Evolutionary conservation across 1,284 basidiomycete genomes (phyloP).

Genomic region (Irpex sp.): DNA sequence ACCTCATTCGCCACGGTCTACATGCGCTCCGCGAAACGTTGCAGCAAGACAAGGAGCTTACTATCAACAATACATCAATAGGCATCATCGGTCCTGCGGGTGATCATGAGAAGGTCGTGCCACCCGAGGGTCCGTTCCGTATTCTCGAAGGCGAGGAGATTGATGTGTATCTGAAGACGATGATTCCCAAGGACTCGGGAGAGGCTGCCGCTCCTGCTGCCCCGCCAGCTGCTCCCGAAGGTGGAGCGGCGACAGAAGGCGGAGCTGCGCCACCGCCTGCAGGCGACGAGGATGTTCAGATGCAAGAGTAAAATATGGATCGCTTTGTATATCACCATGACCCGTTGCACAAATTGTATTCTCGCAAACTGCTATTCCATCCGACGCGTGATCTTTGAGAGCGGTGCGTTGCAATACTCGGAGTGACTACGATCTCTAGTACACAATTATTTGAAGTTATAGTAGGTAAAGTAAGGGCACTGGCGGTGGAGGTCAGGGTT

Average conservation of each 20-base stretch:
- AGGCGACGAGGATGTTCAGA: constrained; percentile 74
- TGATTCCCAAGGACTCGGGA: constrained; percentile 59
- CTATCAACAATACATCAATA: constrained; percentile 87
- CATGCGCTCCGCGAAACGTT: constrained; percentile 92
- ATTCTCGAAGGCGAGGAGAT: constrained; percentile 79
- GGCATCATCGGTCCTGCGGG: constrained; percentile 81
- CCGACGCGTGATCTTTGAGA: neutral
- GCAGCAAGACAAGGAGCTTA: constrained; percentile 96
- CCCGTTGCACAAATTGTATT: neutral
- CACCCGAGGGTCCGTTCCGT: constrained; percentile 60
- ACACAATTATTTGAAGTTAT: neutral
- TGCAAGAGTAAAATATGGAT: constrained; percentile 51
- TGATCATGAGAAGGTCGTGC: constrained; percentile 48
- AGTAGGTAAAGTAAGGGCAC: neutral
- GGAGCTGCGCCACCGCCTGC: constrained; percentile 31
- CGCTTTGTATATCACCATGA: neutral
- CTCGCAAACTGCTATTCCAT: neutral
- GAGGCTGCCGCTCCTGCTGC: constrained; percentile 32
- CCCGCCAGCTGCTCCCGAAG: constrained; percentile 17
- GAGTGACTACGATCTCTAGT: neutral
- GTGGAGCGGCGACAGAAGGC: constrained; percentile 14
- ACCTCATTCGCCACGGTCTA: constrained; percentile 87
- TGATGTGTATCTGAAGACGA: constrained; percentile 66
- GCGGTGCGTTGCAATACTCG: neutral
- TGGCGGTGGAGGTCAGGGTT: neutral